phyloP scores from a whole-genome alignment of 176 grass and related monocot species.

The bread wheat (Triticum aestivum) region DNA sequence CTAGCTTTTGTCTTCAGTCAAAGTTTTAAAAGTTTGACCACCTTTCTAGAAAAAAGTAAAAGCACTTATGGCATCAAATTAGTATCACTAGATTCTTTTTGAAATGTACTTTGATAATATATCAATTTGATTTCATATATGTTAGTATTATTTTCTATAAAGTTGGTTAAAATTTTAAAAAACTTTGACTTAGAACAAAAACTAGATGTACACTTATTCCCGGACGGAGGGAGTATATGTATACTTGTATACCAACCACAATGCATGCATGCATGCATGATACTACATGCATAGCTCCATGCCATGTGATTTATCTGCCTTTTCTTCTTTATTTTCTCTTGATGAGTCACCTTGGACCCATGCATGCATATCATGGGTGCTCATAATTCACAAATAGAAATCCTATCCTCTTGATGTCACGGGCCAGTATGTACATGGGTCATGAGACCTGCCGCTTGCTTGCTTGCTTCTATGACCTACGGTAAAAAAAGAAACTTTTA shows the following conservation, averaged over 20 bases:
- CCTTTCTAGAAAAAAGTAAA: no score
- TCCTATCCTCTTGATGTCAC: constrained; percentile 34
- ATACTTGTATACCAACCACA: constrained; percentile 5
- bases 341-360: constrained; percentile 33
- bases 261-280: not conserved
- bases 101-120: no score
- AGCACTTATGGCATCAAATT: no score
- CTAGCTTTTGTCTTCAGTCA: no score
- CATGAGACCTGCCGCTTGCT: constrained; percentile 1
- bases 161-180: no score
- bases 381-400: constrained; percentile 44
- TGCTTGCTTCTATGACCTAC: not conserved
- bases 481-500: not conserved
- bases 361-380: constrained; percentile 30
- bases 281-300: constrained; percentile 4
- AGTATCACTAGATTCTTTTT: no score
- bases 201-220: no score
- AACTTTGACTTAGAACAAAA: no score
- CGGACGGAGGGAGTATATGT: no score
- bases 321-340: not conserved
- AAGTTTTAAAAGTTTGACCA: no score
- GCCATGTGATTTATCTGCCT: constrained; percentile 14
- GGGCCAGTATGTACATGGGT: constrained; percentile 23
- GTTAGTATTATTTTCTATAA: no score
- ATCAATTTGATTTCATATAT: no score